Evolutionary conservation across 306 rosid genomes (phyloP).

Genomic region (Medicago lupulina): DNA sequence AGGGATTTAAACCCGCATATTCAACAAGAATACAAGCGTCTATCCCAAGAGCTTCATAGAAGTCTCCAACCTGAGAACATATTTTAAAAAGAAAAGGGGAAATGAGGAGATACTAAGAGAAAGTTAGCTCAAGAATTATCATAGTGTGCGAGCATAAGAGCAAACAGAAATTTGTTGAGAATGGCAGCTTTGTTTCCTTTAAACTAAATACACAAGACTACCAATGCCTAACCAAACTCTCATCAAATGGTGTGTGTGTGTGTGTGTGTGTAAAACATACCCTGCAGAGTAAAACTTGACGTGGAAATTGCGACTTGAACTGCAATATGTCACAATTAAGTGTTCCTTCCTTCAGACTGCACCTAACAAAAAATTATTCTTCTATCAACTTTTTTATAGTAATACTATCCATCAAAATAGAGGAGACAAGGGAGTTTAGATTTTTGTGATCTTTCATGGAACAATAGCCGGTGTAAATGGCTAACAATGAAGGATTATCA

Average conservation of each 20-base stretch:
- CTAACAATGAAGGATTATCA: neutral
- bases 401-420: slow-evolving; percentile 11
- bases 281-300: slow-evolving; percentile 88
- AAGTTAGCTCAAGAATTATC: slow-evolving; percentile 14
- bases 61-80: slow-evolving; percentile 83
- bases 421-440: slow-evolving; percentile 1
- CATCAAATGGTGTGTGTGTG: slow-evolving; percentile 11
- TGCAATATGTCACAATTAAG: slow-evolving; percentile 89
- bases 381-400: slow-evolving; percentile 26
- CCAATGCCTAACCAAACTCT: slow-evolving; percentile 35
- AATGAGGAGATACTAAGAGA: neutral
- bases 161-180: slow-evolving; percentile 18
- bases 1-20: slow-evolving; percentile 92
- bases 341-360: slow-evolving; percentile 88
- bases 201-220: slow-evolving; percentile 26
- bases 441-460: slow-evolving; percentile 16
- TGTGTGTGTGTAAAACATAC: neutral
- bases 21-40: slow-evolving; percentile 95
- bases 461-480: slow-evolving; percentile 18
- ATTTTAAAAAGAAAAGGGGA: neutral
- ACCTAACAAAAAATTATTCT: slow-evolving; percentile 30
- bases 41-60: slow-evolving; percentile 89
- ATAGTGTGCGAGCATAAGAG: neutral
- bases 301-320: slow-evolving; percentile 92
- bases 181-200: slow-evolving; percentile 21